Evolutionary conservation across 257 asterid genomes (phyloP), one percentile per base, ranked within the genome.

Genomic region (Leonotis leonurus): DNA sequence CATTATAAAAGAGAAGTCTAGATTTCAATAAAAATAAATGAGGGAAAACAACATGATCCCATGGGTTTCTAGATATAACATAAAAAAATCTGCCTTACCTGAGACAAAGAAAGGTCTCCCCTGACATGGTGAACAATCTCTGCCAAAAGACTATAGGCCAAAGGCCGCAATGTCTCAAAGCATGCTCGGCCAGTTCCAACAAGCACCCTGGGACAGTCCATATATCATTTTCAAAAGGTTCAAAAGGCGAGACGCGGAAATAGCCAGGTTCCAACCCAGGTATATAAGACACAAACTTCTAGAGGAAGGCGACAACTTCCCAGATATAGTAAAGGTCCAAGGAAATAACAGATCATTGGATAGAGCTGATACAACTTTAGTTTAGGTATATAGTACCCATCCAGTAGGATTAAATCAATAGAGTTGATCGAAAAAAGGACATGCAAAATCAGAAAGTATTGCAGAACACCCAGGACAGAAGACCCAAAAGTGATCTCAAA

Each of bases 131-230:
- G 99, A 77, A 89, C 97, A 60, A 93, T 87, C 85, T 93, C 99
- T 46, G 99, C 99, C 81, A 93, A 75, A 73, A 93, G 90, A 81
- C 99, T 93, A 79, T 93, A 93, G 11, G 99, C 99, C 81, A 93
- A 80, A 40, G 99, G 99, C 74, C 99, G 85, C 80, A 93, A 80
- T 62, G 95, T 83, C 85, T 93, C 99, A 58, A 85, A 93, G 85
- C 99, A 93, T 51, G 99, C 99, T 68, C 95, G 80, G 36, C 99
- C 99, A 63, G 89, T 85, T 73, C 99, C 99, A 78, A 93, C 96
- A 72, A 93, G 99, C 68, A 93, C 99, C 88, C 99, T 93, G 83
- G 71, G 26, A 69, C 54, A 56, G 66, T 68, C 70, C 53, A 64
- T 54, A 58, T 21, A 74, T 44, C 53, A 64, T 37, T 26, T 18